A percentile compares a stretch with the other conserved stretches of the same genome.
phyloP scores from a whole-genome alignment of 1,284 basidiomycete genomes.

The Clitocybe nebularis region DNA sequence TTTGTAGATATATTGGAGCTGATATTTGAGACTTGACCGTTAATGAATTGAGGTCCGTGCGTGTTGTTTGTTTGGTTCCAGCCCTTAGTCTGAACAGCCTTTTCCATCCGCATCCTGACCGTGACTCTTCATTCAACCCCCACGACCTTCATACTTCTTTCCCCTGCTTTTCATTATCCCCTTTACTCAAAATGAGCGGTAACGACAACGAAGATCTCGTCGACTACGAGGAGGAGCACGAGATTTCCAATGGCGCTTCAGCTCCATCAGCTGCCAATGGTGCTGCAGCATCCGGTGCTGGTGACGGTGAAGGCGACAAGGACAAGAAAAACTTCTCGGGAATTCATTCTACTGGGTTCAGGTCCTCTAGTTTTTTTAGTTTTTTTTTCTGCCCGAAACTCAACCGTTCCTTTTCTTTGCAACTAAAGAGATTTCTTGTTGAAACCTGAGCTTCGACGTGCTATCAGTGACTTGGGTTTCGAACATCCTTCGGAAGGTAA shows the following conservation, averaged over 20 bases:
- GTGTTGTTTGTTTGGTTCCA: slow-evolving; percentile 22
- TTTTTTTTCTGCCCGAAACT: slow-evolving; percentile 6
- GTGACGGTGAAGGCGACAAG: slow-evolving; percentile 68
- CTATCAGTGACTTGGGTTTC: slow-evolving; percentile 98
- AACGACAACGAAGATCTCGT: slow-evolving; percentile 84
- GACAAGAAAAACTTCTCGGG: slow-evolving; percentile 98
- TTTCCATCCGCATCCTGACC: slow-evolving; percentile 9
- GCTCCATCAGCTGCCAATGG: slow-evolving; percentile 49
- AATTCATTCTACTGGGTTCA: slow-evolving; percentile 94
- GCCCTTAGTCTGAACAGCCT: slow-evolving; percentile 13
- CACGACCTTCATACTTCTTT: slow-evolving; percentile 25
- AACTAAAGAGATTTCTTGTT: slow-evolving; percentile 84
- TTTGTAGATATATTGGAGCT: neutral
- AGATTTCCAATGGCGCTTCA: slow-evolving; percentile 64
- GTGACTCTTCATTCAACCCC: slow-evolving; percentile 23
- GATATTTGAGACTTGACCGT: no score
- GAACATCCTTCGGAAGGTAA: slow-evolving; percentile 99
- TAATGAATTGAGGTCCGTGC: slow-evolving; percentile 33
- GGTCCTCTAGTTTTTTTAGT: slow-evolving; percentile 41
- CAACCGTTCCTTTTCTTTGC: slow-evolving; percentile 10
- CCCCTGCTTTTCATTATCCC: slow-evolving; percentile 19
- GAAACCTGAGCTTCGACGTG: slow-evolving; percentile 95
- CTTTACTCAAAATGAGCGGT: slow-evolving; percentile 52
- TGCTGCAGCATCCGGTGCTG: slow-evolving; percentile 45
- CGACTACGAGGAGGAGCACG: slow-evolving; percentile 95